phyloP scores from a whole-genome alignment of 176 grass and related monocot genomes.

The Eleusine indica region DNA sequence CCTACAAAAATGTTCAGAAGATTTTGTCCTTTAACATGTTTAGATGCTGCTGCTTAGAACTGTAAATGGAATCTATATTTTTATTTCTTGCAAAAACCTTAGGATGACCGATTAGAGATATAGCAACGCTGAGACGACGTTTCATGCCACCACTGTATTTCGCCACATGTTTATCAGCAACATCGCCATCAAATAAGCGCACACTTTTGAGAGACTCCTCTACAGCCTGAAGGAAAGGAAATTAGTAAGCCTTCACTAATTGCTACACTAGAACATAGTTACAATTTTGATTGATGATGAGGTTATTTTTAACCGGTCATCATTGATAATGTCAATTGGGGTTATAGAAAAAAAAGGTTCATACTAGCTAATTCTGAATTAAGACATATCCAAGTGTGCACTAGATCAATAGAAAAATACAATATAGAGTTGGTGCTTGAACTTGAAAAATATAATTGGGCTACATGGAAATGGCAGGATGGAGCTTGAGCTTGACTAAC shows the following conservation, averaged over 20 bases:
- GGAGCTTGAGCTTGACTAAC: background rate
- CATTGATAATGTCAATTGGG: background rate
- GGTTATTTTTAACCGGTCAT: background rate
- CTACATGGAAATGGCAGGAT: background rate
- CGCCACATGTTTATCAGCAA: constrained; percentile 64
- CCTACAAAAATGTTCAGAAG: constrained; percentile 39
- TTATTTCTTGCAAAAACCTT: constrained; percentile 47
- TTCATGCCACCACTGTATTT: constrained; percentile 96
- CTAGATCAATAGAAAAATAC: background rate
- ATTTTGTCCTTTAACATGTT: background rate
- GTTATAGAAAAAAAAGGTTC: background rate
- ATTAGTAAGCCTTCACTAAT: background rate
- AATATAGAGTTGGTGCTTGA: background rate
- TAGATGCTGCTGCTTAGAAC: background rate
- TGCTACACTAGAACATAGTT: background rate
- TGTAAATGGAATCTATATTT: background rate
- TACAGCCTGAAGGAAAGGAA: constrained; percentile 61
- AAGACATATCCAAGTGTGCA: background rate
- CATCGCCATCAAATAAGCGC: constrained; percentile 52
- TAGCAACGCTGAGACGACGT: constrained; percentile 79
- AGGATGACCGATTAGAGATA: constrained; percentile 74
- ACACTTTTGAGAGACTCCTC: constrained; percentile 75
- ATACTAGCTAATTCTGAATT: background rate
- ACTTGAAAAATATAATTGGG: background rate
- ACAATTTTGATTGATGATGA: background rate